Evolutionary conservation across 371 early-diverging fungal genomes (phyloP), one percentile per base, ranked within the genome.

Genomic region (Synchytrium microbalum): DNA sequence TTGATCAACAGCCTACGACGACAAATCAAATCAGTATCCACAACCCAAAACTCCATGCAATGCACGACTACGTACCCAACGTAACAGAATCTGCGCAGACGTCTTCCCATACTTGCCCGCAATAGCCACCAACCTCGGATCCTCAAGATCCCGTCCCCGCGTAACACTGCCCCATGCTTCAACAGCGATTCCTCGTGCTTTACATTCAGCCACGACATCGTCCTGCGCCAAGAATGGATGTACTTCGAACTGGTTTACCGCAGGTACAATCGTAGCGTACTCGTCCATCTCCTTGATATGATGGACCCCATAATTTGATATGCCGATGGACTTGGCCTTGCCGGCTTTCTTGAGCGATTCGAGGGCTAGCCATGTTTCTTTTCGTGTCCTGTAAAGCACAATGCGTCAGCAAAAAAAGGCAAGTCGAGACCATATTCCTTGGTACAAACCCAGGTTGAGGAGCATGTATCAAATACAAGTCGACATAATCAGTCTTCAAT

Each of bases 391-490:
- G n/a, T n/a, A n/a, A n/a, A n/a, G n/a, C n/a, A n/a, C n/a, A n/a
- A n/a, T n/a, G n/a, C n/a, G n/a, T n/a, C n/a, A n/a, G n/a, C n/a
- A n/a, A n/a, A n/a, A n/a, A n/a, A n/a, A n/a, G n/a, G n/a, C n/a
- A n/a, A n/a, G n/a, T n/a, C n/a, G n/a, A n/a, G n/a, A n/a, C n/a
- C n/a, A n/a, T n/a, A n/a, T n/a, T n/a, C n/a, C n/a, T n/a, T n/a
- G n/a, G n/a, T n/a, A n/a, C n/a, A n/a, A n/a, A n/a, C n/a, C n/a
- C n/a, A n/a, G n/a, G n/a, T n/a, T n/a, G 63, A 10, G 88, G 91
- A 85, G 86, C 91, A 69, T 92, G 92, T 60, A 97, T 86, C 64
- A 96, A 77, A 70, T 93, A 93, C 58, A 95, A 71, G 69, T 98
- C 98, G 14, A 51, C 14, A 51, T 51, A 51, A 51, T 51, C 51